These are phyloP conservation scores for Quercus tomentella DNA, from an alignment of 331 rosid species.

Conservation along the genomic window DNA sequence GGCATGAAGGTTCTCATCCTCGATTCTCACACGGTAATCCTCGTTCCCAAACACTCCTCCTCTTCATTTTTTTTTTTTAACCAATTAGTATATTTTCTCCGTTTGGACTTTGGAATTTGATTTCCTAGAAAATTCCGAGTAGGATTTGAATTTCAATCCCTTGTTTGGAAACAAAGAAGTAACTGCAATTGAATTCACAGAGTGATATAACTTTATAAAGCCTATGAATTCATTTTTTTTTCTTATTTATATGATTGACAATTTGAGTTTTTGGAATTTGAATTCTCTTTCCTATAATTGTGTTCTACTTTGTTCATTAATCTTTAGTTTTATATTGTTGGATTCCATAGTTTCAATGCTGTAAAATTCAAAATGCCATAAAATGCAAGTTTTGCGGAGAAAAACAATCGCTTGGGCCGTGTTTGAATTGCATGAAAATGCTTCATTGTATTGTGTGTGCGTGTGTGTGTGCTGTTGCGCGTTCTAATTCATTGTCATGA, in stretches of 20 bases:
- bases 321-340: no score
- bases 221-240: no score
- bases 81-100: not conserved
- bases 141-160: not conserved
- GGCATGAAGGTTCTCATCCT: conserved; percentile 98
- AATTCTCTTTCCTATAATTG: no score
- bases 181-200: no score
- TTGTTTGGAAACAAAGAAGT: not conserved
- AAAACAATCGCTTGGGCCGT: no score
- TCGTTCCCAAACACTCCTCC: not conserved
- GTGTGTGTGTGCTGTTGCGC: not conserved
- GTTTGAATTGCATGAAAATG: not conserved
- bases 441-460: not conserved
- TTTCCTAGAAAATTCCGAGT: not conserved
- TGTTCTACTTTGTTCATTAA: no score
- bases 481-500: not conserved
- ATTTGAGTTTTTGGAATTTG: no score
- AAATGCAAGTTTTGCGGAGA: no score
- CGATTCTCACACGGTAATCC: conserved; percentile 83
- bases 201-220: no score
- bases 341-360: no score
- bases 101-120: not conserved
- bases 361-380: no score
- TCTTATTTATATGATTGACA: no score
- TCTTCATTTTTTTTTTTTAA: not conserved